Percentiles rank a stretch among this genome's conserved stretches.
phyloP scores from a whole-genome alignment of 306 rosid genomes.

The Albizia julibrissin region DNA sequence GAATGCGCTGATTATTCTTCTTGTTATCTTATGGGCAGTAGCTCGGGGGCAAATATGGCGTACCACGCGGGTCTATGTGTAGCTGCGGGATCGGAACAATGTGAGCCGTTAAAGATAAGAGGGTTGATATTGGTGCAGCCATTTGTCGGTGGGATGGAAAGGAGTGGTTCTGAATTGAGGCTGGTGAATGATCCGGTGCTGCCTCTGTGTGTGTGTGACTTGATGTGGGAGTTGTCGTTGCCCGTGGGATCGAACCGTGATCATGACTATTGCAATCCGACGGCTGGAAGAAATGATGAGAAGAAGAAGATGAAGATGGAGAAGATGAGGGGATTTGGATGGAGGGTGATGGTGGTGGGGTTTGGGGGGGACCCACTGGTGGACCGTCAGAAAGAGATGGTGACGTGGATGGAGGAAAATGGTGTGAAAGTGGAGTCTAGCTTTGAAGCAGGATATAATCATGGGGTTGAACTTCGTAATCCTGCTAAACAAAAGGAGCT shows the following conservation, averaged over 20 bases:
- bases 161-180: not conserved
- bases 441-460: conserved; percentile 30
- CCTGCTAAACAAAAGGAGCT: not conserved
- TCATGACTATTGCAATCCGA: not conserved
- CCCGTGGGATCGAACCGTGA: not conserved
- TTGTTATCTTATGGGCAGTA: not conserved
- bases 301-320: not conserved
- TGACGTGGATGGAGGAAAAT: conserved; percentile 25
- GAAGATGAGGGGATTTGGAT: not conserved
- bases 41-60: not conserved
- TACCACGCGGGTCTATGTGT: not conserved
- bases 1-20: not conserved
- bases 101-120: not conserved
- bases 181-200: not conserved
- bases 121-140: not conserved
- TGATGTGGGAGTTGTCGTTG: not conserved
- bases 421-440: conserved; percentile 23
- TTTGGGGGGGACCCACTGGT: conserved; percentile 28
- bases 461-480: conserved; percentile 14
- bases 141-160: not conserved
- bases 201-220: not conserved
- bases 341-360: not conserved
- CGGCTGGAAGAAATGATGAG: not conserved
- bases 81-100: not conserved
- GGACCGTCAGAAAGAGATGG: conserved; percentile 30